phyloP scores from a whole-genome alignment of 192 early-diverging fungal genomes.

The Tieghemiomyces parasiticus region DNA sequence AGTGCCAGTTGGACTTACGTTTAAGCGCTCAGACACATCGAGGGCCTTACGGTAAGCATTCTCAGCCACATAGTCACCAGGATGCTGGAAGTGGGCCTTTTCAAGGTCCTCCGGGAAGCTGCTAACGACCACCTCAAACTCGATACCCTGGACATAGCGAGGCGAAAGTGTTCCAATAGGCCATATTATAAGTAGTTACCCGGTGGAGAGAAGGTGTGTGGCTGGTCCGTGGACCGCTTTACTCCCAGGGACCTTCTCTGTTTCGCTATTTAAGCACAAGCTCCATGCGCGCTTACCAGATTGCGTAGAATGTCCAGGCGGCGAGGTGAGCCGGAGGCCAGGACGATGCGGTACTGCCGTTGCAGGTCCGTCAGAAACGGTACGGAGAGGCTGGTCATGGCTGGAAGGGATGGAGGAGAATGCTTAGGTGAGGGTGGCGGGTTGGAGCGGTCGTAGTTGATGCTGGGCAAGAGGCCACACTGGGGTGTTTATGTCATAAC shows the following conservation, averaged over 20 bases:
- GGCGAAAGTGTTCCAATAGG: no score
- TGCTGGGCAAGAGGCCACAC: no score
- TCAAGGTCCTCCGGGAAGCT: slow-evolving; percentile 64
- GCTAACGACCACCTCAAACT: slow-evolving; percentile 49
- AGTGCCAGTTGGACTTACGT: slow-evolving; percentile 17
- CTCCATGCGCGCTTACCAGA: slow-evolving; percentile 23
- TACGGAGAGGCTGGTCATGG: no score
- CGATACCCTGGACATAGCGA: slow-evolving; percentile 30
- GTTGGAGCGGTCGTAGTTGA: no score
- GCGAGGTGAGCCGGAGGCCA: slow-evolving; percentile 70
- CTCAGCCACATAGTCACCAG: slow-evolving; percentile 50
- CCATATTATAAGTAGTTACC: neutral
- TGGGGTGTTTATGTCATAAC: no score
- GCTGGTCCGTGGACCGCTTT: no score
- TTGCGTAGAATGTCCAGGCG: slow-evolving; percentile 53
- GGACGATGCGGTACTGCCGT: slow-evolving; percentile 33
- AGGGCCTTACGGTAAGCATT: slow-evolving; percentile 54
- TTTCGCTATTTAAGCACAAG: no score
- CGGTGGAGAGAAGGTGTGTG: no score
- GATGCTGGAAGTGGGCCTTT: slow-evolving; percentile 38
- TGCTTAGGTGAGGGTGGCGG: no score
- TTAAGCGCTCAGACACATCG: slow-evolving; percentile 43
- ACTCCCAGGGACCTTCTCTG: no score
- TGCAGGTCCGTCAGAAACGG: slow-evolving; percentile 16
- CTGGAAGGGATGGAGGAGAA: no score